A percentile compares a stretch with the other conserved stretches of the same genome.
phyloP scores from a whole-genome alignment of 805 yeast species.

The Wickerhamomyces queroliae region DNA sequence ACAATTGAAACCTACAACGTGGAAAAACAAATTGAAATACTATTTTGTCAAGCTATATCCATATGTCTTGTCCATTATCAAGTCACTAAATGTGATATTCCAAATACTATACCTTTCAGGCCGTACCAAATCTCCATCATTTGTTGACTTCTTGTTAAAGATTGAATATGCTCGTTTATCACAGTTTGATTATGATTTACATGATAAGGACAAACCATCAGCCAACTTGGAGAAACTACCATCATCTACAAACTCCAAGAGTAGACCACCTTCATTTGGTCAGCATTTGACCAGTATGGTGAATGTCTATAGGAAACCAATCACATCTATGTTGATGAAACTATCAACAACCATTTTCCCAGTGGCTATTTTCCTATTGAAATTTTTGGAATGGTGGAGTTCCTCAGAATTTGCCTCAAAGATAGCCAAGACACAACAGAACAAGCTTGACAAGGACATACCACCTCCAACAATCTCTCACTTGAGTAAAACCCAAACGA shows the following conservation, averaged over 20 bases:
- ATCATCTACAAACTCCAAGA: slow-evolving; percentile 2
- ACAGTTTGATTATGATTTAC: slow-evolving; percentile 21
- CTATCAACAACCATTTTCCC: slow-evolving; percentile 53
- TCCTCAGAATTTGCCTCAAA: slow-evolving; percentile 64
- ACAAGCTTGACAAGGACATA: slow-evolving; percentile 39
- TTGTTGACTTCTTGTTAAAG: slow-evolving; percentile 54
- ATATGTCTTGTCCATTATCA: slow-evolving; percentile 36
- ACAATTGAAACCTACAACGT: slow-evolving; percentile 27
- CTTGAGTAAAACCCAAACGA: slow-evolving; percentile 2
- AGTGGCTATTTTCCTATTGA: slow-evolving; percentile 70
- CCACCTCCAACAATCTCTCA: slow-evolving; percentile 34
- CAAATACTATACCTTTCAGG: slow-evolving; percentile 67
- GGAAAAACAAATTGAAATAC: slow-evolving; percentile 25
- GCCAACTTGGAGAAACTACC: not conserved
- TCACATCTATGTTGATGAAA: slow-evolving; percentile 12
- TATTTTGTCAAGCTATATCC: slow-evolving; percentile 62
- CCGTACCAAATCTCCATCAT: slow-evolving; percentile 51
- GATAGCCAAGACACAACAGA: slow-evolving; percentile 42
- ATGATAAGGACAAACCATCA: slow-evolving; percentile 8
- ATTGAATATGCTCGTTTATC: slow-evolving; percentile 50
- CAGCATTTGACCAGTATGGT: slow-evolving; percentile 12
- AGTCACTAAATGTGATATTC: slow-evolving; percentile 46
- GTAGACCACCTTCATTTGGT: slow-evolving; percentile 22
- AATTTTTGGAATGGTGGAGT: slow-evolving; percentile 92
- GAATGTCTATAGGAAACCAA: slow-evolving; percentile 10